phyloP scores from a whole-genome alignment of 2,329 filamentous ascomycete genomes.

The Tolypocladium pustulatum region DNA sequence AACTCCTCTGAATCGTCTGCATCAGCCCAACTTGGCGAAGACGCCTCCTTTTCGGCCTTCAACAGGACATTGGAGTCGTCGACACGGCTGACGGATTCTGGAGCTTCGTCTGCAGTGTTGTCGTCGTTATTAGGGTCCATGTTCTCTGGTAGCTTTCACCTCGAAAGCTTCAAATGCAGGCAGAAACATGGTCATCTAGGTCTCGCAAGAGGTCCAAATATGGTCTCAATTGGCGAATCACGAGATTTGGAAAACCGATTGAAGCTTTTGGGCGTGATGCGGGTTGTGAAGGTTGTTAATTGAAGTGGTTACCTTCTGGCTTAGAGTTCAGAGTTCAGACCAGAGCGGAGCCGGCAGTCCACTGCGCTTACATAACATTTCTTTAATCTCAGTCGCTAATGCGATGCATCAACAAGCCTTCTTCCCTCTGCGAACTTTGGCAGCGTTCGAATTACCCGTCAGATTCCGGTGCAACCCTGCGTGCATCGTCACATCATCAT shows the following conservation, averaged over 20 bases:
- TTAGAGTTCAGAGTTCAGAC: not conserved
- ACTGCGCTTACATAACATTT: not conserved
- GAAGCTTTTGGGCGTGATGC: not conserved
- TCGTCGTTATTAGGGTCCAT: conserved; percentile 20
- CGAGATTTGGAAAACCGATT: not conserved
- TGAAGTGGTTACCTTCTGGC: not conserved
- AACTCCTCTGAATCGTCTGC: not conserved
- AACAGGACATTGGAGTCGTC: not conserved
- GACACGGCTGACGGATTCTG: not conserved
- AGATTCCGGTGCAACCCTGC: not conserved
- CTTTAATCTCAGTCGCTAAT: not conserved
- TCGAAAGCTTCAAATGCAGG: conserved; percentile 7
- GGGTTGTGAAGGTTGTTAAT: not conserved
- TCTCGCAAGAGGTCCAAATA: not conserved
- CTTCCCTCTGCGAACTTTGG: not conserved
- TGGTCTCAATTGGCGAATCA: too few species aligned
- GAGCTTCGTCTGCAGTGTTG: conserved; percentile 2
- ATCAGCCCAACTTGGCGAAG: not conserved
- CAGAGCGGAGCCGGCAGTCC: not conserved
- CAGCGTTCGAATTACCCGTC: not conserved
- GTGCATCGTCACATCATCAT: conserved; percentile 12
- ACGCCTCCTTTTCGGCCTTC: not conserved
- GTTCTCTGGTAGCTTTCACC: conserved; percentile 11
- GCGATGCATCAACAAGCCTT: not conserved
- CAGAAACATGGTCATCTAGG: not conserved